Evolutionary conservation across 2,329 filamentous ascomycete genomes (phyloP), one percentile per base, ranked within the genome.

Genomic region (Cadophora sp.): DNA sequence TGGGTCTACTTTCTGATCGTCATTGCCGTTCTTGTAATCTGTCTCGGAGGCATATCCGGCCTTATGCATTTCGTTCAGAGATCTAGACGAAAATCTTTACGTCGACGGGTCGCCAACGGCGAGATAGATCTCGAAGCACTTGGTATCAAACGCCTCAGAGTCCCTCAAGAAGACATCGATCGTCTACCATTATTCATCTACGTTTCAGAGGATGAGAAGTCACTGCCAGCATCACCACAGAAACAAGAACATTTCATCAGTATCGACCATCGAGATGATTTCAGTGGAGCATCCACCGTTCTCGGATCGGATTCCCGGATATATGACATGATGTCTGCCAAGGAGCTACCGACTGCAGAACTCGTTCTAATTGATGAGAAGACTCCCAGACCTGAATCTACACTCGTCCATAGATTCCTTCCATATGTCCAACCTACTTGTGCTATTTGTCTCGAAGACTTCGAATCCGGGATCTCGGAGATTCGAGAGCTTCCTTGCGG

Each of bases 361-460:
- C 61, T 66, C n/a, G 27, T 69, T 8, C 22, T 69, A 24, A 61
- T 66, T 1, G 68, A 74, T 60, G 71, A 71, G 43, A 70, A 16
- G 67, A 68, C 50, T 14, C 66, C 69, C 2, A 68, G 63, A 37
- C 64, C 65, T 2, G 48, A 69, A 22, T 68, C 69, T 0, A 48
- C 65, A 14, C 43, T 75, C 27, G 59, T 67, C 24, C 73, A 75
- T 31, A 72, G 69, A 68, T 73, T 73, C 62, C 34, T 83, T 6
- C 85, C 86, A 19, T 85, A 92, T 73, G 88, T 89, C 24, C 96
- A 98, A 77, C 89, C 92, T 0, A 90, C 87, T 2, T 98, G 96
- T 77, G 89, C 92, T n/a, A 97, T 98, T 64, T 99, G 96, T 77
- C 85, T 97, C 0, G 92, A 93, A 65, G 88, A 92, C 68, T 98